Evolutionary conservation across 441 rosid genomes (phyloP), one percentile per base, ranked within the genome.

Genomic region (Euphorbia celastroides): DNA sequence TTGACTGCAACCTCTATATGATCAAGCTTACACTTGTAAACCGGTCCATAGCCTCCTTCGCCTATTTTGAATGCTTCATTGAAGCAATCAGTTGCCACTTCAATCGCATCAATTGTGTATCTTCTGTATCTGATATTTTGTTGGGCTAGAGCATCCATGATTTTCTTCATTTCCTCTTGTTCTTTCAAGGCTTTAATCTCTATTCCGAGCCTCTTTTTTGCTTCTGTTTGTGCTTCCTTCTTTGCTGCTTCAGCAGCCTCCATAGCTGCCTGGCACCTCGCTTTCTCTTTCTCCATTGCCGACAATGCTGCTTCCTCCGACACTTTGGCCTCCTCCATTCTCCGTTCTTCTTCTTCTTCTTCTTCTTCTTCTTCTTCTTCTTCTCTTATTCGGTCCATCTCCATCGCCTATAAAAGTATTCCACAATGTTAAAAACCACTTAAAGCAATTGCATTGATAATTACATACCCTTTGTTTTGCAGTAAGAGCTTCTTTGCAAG

Each of bases 31-130:
- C 93, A 78, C 72, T 78, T 86, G 77, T 84, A 93, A 25, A 93
- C 96, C 5, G 98, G 98, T 23, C 98, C 98, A 69, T 91, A 93
- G 25, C 97, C 89, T 0, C 98, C 98, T 83, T 86, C 97, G 30
- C 98, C 98, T 9, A 93, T 86, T 83, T 89, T 93, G 72, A 74
- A 82, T 8, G 77, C 70, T 4, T 75, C 81, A 10, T 83, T 56
- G 56, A 93, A 93, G 79, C 34, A 86, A 14, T 91, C 84, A 1
- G 97, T 91, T 60, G 96, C 95, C 28, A 79, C 65, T 75, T 93
- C 96, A 22, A 93, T 88, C 76, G 87, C 96, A 64, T 93, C 92
- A n/a, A 93, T 90, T 1, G 83, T 17, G 78, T 93, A 93, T 76
- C 77, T 93, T 71, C 96, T 84, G 75, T 91, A 93, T 68, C 98